phyloP scores from a whole-genome alignment of 2,329 filamentous ascomycete genomes.

The Fusarium incarnatum region DNA sequence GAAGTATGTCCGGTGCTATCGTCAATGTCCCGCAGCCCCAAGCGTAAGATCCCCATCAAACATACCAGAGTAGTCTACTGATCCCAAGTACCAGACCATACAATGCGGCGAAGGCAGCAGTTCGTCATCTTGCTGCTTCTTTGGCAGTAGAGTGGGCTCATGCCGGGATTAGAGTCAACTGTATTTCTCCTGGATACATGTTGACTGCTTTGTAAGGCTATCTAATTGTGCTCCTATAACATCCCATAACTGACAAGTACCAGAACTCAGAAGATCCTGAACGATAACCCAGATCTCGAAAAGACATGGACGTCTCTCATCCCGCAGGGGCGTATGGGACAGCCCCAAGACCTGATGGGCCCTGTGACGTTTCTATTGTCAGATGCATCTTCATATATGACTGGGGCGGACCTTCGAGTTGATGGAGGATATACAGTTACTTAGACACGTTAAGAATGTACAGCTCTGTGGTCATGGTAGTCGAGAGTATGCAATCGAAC shows the following conservation, averaged over 20 bases:
- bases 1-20: conserved; percentile 91
- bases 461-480: fast-evolving
- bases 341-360: conserved; percentile 91
- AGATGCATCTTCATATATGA: conserved; percentile 79
- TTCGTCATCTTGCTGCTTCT: conserved; percentile 86
- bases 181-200: conserved; percentile 96
- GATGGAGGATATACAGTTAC: conserved; percentile 87
- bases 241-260: background rate
- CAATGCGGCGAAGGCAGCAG: conserved; percentile 91
- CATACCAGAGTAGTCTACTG: fast-evolving
- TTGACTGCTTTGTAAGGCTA: conserved; percentile 83
- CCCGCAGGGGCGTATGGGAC: conserved; percentile 91
- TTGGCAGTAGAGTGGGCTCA: conserved; percentile 94
- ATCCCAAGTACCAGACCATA: conserved; percentile 69
- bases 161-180: conserved; percentile 90
- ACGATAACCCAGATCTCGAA: conserved; percentile 92
- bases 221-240: background rate
- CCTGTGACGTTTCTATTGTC: conserved; percentile 88
- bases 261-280: conserved; percentile 93
- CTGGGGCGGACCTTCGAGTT: conserved; percentile 79
- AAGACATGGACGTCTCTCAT: conserved; percentile 91
- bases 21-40: conserved; percentile 97
- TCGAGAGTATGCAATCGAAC: too few species aligned
- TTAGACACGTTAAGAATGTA: conserved; percentile 50
- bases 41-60: conserved; percentile 59